Base-by-base conservation (phyloP, 73 alveolate species). In the Strombidium stylifer region DNA sequence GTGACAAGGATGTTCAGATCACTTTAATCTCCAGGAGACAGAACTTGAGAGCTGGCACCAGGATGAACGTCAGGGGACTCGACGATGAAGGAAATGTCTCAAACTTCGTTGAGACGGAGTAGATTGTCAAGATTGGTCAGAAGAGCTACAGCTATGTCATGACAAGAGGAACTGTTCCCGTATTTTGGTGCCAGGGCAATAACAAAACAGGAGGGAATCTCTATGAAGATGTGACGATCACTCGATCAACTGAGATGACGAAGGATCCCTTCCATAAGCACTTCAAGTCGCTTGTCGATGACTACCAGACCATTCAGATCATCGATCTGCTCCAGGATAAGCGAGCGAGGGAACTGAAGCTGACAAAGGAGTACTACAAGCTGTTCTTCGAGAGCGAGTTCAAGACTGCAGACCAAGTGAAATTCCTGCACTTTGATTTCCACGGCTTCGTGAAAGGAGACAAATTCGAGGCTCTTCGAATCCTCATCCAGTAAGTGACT, bases 61-160 rank as follows among this genome's bases (percentile, higher is more conserved):
- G 99, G 32, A 92, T 89, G 68, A 88, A 92, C 61, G 86, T 95
- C 26, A 85, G 99, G 66, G 99, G 99, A 5, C 76, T 94, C n/a
- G 96, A 94, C 61, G 98, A 93, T 71, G 94, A 85, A 23, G 99
- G 99, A 2, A 92, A 94, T 75, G 98, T 92, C 11, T 98, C 98
- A 5, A 94, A 94, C 62, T 94, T 82, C 58, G 91, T 86, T 14
- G 99, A 94, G 69, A 89, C 97, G 12, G 99, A 94, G 74, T 86
- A 92, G 85, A 82, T 94, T 11, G n/a, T n/a, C n/a, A 67, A 73
- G 27, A 51, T 68, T 20, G 49, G 72, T 51, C 66, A 87, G 27
- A 75, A 82, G 46, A 67, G n/a, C n/a, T n/a, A n/a, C n/a, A 32
- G 42, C 42, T 32, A 32, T 10, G 10, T 10, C 10, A 32, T 32